These are phyloP conservation scores for Arctium minus DNA, from an alignment of 129 eudicot species.

Conservation along the genomic window DNA sequence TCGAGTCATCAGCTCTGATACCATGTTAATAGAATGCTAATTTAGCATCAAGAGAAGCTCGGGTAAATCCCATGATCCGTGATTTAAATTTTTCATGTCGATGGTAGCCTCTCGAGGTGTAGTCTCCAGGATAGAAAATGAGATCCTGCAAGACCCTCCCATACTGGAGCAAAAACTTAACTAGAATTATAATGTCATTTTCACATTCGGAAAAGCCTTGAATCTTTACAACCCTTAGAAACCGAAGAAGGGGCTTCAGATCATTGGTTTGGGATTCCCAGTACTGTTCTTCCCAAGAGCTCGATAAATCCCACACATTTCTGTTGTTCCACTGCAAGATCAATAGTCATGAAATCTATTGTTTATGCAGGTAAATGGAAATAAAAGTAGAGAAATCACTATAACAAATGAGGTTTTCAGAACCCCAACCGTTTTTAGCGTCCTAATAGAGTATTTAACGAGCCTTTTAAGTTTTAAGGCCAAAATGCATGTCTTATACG, in stretches of 20 bases:
- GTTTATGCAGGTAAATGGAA: background rate
- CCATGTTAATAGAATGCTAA: constrained; percentile 38
- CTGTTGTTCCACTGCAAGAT: constrained; percentile 46
- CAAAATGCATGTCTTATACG: background rate
- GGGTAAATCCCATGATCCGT: constrained; percentile 51
- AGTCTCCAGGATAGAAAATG: constrained; percentile 29
- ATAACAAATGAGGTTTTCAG: background rate
- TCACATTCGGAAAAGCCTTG: constrained; percentile 53
- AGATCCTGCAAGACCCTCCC: constrained; percentile 60
- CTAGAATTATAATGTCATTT: constrained; percentile 38
- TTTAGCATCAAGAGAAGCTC: constrained; percentile 60
- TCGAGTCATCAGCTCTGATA: background rate
- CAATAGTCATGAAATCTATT: constrained; percentile 7
- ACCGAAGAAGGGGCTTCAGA: constrained; percentile 48
- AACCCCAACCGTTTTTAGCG: background rate
- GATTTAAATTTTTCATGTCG: constrained; percentile 54
- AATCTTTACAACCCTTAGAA: constrained; percentile 53
- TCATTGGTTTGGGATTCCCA: constrained; percentile 51
- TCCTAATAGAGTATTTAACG: background rate
- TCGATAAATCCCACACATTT: constrained; percentile 33
- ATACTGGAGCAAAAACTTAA: constrained; percentile 64
- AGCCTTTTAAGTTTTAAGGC: background rate
- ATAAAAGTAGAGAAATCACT: background rate
- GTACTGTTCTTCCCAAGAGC: constrained; percentile 41
- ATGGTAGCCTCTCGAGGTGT: constrained; percentile 34